A percentile compares a stretch with the other conserved stretches of the same genome.
Conservation (phyloP, 257 asterid genomes). For the Fraxinus americana region DNA sequence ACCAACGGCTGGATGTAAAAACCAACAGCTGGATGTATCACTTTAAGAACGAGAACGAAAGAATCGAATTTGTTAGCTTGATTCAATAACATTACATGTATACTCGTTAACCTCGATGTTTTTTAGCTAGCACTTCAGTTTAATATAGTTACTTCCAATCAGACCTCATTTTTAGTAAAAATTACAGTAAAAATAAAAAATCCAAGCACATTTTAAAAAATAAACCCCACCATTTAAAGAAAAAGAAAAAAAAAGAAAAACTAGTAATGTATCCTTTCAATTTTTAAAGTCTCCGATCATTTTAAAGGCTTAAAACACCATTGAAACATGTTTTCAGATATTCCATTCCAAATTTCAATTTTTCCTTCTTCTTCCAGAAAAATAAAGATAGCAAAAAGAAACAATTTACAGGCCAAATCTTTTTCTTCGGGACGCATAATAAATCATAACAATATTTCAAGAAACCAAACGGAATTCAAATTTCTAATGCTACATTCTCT, state of each 20-base stretch:
- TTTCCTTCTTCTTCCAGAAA: not conserved
- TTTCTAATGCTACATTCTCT: not conserved
- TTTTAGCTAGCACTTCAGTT: not conserved
- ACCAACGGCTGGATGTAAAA: no score
- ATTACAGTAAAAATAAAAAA: not conserved
- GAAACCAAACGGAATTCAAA: not conserved
- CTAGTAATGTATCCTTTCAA: not conserved
- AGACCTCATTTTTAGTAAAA: not conserved
- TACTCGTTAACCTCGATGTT: not conserved
- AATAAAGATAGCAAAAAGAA: not conserved
- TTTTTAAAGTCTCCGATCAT: not conserved
- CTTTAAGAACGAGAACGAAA: not conserved
- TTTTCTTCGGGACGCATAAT: not conserved
- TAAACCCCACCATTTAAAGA: slow-evolving; percentile 4
- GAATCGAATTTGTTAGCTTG: not conserved
- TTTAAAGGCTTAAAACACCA: not conserved
- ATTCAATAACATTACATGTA: not conserved
- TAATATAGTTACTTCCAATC: not conserved
- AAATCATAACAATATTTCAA: not conserved
- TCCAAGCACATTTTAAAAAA: not conserved
- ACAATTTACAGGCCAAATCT: not conserved
- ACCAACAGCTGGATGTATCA: not conserved
- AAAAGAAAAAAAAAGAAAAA: not conserved
- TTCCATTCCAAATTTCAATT: not conserved
- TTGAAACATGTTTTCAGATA: not conserved